phyloP scores from a whole-genome alignment of 176 grass and related monocot species.

The Hordeum marinum region DNA sequence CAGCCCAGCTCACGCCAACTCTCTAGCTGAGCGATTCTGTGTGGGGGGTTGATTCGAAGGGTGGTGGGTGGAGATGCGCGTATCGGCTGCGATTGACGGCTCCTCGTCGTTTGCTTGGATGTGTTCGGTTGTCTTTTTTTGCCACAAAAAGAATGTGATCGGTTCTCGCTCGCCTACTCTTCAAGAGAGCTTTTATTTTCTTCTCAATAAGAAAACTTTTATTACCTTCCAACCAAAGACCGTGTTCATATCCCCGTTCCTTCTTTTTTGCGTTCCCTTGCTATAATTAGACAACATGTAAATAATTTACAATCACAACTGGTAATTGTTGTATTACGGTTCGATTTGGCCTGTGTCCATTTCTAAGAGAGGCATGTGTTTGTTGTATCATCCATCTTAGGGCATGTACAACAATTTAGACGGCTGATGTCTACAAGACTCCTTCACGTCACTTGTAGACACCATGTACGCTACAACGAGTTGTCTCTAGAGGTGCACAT shows the following conservation, averaged over 20 bases:
- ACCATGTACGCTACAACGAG: too few species aligned
- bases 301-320: neutral
- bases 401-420: too few species aligned
- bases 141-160: neutral
- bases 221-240: neutral
- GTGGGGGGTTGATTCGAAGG: too few species aligned
- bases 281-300: neutral
- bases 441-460: too few species aligned
- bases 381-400: too few species aligned
- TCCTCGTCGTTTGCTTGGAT: neutral
- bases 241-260: too few species aligned
- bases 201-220: neutral
- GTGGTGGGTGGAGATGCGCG: neutral
- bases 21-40: neutral
- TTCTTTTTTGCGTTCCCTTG: neutral
- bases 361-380: too few species aligned
- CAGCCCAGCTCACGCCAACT: slow-evolving; percentile 14
- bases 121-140: neutral
- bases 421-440: too few species aligned
- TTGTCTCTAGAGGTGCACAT: too few species aligned
- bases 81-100: neutral
- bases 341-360: neutral
- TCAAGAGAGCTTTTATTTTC: neutral
- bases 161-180: neutral
- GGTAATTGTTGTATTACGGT: neutral